Evolutionary conservation across 805 yeast genomes (phyloP), one percentile per base, ranked within the genome.

Genomic region (Teunomyces kruisii): DNA sequence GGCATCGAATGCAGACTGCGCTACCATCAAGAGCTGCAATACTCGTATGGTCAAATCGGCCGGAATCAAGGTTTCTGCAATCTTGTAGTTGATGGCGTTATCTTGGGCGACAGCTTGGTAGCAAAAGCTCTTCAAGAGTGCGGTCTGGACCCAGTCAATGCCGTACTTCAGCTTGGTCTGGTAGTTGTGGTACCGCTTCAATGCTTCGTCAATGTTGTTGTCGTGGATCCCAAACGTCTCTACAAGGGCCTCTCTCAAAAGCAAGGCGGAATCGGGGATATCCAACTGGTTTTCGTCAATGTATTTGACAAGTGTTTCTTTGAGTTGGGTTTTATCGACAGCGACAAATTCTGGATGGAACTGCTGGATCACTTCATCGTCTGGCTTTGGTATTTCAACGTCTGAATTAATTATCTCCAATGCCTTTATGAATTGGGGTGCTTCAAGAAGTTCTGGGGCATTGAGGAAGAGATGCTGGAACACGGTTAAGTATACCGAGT

Each of bases 21-120:
- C 75, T 7, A 79, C 50, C 10, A 80, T 74, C 37, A 72, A 53
- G 4, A 67, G 61, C 44, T 75, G 73, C 6, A 76, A 45, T 3
- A 68, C 55, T 28, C 65, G 63, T 6, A 69, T 59, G 1, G 72
- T 58, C 16, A 57, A 60, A 12, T 55, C 49, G 2, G 55, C 56
- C 0, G 64, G 62, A 13, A 65, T 65, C 54, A 57, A 64, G 9
- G 67, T 64, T 39, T 75, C 69, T 1, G 78, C 79, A 9, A 74
- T 58, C 16, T 60, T 58, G 13, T 73, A 50, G 39, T 58, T 57
- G 0, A 60, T 56, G 9, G 52, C 49, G n/a, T 65, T 61, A 10
- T 56, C 54, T 1, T 61, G 55, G 17, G 59, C 58, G 26, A 71
- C 67, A 3, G 77, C 65, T 39, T 70, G 72, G 52, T 66, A 72